Evolutionary conservation across 306 rosid genomes (phyloP).

Genomic region (Dryas alaskensis): DNA sequence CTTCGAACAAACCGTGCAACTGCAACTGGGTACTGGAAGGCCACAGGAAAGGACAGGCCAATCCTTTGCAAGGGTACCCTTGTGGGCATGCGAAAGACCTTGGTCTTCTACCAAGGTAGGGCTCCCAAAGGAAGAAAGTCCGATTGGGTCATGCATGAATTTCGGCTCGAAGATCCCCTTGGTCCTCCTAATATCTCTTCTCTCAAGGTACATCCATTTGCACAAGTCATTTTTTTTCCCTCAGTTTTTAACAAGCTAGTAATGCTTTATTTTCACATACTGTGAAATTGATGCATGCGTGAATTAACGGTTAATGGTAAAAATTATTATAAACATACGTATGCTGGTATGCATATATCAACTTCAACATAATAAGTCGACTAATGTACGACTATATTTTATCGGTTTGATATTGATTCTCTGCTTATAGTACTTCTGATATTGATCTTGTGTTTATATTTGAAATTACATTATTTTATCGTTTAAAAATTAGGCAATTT

Average conservation of each 20-base stretch:
- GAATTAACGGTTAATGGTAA: neutral
- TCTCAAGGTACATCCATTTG: constrained; percentile 44
- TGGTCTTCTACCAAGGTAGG: constrained; percentile 93
- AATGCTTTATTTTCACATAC: too few relatives aligned
- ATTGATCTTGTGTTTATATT: too few relatives aligned
- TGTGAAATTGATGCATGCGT: too few relatives aligned
- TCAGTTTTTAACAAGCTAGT: neutral
- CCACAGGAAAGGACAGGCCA: constrained; percentile 84
- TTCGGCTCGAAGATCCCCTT: constrained; percentile 65
- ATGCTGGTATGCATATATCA: too few relatives aligned
- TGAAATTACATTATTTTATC: too few relatives aligned
- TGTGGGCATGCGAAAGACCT: constrained; percentile 90
- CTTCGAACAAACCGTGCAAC: constrained; percentile 89
- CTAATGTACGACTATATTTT: too few relatives aligned
- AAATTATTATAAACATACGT: neutral
- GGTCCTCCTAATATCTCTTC: constrained; percentile 51
- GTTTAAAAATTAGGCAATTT: too few relatives aligned
- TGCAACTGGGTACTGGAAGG: constrained; percentile 90
- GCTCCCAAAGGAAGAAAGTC: constrained; percentile 90
- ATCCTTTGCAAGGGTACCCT: constrained; percentile 50
- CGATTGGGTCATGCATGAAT: constrained; percentile 96
- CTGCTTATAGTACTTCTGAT: too few relatives aligned
- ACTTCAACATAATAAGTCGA: too few relatives aligned
- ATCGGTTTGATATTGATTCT: too few relatives aligned
- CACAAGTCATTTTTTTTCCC: too few relatives aligned